Percentiles rank a stretch among this genome's conserved stretches.
Conservation (phyloP, 352 stramenopile species). For the Pythium aristosporum region DNA sequence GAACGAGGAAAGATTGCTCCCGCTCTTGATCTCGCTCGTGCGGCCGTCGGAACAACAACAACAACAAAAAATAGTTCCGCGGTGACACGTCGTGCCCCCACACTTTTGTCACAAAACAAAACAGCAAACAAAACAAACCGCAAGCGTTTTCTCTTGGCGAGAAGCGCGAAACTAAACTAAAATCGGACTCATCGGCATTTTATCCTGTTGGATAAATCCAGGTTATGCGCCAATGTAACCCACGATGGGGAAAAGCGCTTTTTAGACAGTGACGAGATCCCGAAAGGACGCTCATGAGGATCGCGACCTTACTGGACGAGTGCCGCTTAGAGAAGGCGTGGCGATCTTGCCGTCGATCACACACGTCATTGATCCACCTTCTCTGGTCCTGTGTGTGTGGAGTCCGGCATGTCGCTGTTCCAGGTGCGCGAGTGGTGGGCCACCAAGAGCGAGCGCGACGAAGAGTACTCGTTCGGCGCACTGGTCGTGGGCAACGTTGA, state of each 20-base stretch:
- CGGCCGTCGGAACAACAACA: slow-evolving; percentile 6
- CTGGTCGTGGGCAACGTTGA: slow-evolving; percentile 87
- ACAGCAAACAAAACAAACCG: slow-evolving; percentile 9
- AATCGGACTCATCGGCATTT: slow-evolving; percentile 8
- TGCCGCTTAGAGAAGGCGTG: slow-evolving; percentile 1
- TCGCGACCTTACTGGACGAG: neutral
- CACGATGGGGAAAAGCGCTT: slow-evolving; percentile 14
- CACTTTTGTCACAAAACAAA: neutral
- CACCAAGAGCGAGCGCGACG: slow-evolving; percentile 59
- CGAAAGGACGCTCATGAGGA: slow-evolving; percentile 21
- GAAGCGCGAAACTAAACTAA: neutral
- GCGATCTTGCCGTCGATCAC: neutral
- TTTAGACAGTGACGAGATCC: neutral
- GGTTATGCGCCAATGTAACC: slow-evolving; percentile 3
- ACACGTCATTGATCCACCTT: neutral
- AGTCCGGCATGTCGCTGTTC: slow-evolving; percentile 85
- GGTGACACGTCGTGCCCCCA: slow-evolving; percentile 11
- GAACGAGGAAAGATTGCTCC: neutral
- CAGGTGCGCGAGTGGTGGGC: slow-evolving; percentile 89
- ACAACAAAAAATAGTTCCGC: slow-evolving; percentile 8
- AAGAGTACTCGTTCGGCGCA: slow-evolving; percentile 80
- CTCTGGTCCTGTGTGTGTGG: neutral
- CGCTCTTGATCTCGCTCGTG: neutral
- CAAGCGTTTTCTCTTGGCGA: slow-evolving; percentile 10
- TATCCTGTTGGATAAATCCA: slow-evolving; percentile 5